Percentiles rank a stretch among this genome's conserved stretches.
These are phyloP conservation scores for Durio zibethinus DNA, from an alignment of 345 rosid genomes.

Conservation along the genomic window DNA sequence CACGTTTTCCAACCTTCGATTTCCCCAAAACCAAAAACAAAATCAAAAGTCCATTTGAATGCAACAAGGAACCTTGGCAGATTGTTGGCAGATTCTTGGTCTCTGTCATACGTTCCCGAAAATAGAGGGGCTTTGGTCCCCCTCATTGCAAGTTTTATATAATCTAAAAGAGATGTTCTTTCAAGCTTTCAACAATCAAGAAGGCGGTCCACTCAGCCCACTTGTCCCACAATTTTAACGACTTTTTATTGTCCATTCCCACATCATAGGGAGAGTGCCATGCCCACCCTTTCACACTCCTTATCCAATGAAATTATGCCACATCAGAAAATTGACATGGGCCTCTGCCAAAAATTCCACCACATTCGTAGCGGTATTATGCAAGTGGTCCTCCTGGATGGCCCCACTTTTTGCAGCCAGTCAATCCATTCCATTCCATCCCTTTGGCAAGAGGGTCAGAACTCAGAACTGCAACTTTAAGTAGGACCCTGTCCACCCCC, in stretches of 20 bases:
- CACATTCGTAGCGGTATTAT: not conserved
- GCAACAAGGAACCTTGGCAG: not conserved
- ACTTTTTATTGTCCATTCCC: not conserved
- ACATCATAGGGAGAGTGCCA: not conserved
- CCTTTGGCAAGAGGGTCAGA: not conserved
- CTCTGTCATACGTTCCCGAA: not conserved
- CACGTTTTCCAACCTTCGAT: slow-evolving; percentile 1
- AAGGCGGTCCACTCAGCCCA: not conserved
- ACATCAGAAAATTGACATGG: not conserved
- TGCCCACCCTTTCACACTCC: not conserved
- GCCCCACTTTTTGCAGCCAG: not conserved
- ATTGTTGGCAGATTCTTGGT: not conserved
- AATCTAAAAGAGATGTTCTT: slow-evolving; percentile 11
- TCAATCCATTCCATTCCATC: not conserved
- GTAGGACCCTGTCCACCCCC: not conserved
- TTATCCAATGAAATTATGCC: not conserved
- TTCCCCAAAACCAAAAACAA: not conserved
- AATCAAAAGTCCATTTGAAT: not conserved
- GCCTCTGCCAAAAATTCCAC: not conserved
- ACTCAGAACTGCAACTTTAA: not conserved
- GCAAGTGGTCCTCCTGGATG: slow-evolving; percentile 1
- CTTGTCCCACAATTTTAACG: not conserved
- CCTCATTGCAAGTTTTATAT: not conserved
- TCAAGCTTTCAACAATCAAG: not conserved
- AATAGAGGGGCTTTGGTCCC: not conserved